Evolutionary conservation across 306 rosid genomes (phyloP).

Genomic region (Vicia villosa): DNA sequence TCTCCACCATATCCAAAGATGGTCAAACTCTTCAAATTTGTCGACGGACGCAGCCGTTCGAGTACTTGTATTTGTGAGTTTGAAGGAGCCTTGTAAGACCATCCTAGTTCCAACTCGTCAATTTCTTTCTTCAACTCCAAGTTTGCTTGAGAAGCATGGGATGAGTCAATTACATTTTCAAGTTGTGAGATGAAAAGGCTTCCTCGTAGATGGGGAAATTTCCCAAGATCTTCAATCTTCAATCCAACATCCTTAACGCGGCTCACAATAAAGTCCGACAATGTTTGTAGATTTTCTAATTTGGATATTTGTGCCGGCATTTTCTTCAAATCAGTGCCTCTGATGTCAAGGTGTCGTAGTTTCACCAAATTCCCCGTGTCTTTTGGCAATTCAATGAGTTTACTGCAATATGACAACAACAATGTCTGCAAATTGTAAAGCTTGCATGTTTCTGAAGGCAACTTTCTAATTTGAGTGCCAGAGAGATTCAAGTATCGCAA

Average conservation of each 20-base stretch:
- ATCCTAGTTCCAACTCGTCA: not conserved
- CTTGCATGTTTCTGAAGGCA: not conserved
- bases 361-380: not conserved
- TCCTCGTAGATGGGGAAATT: not conserved
- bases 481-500: not conserved
- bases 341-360: not conserved
- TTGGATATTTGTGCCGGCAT: not conserved
- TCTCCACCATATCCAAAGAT: no score
- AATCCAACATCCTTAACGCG: not conserved
- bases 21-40: no score
- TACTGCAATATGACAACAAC: not conserved
- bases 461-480: not conserved
- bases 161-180: not conserved
- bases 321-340: not conserved
- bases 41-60: no score
- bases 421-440: conserved; percentile 36
- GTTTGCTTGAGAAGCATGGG: not conserved
- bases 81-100: not conserved
- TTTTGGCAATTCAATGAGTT: not conserved
- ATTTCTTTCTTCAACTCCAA: not conserved
- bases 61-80: not conserved
- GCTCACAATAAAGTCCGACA: not conserved
- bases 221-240: not conserved
- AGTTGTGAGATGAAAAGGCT: not conserved
- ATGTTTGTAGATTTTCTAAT: not conserved